Base-by-base conservation (phyloP, 108 stramenopile species). In the Fistulifera pelliculosa region DNA sequence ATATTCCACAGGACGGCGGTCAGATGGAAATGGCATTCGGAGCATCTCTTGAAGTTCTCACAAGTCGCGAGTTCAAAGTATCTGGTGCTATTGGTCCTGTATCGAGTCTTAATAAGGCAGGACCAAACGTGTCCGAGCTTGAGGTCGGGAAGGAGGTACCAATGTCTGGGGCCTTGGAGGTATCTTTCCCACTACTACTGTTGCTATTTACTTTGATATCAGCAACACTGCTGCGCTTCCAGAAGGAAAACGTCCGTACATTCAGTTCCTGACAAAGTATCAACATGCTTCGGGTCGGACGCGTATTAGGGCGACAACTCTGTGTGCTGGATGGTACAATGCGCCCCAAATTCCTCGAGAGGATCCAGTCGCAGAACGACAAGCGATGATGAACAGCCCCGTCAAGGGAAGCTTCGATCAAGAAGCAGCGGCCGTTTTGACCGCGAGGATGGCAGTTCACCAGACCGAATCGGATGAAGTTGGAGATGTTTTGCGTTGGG, bases 151-250 rank as follows among this genome's bases (percentile, higher is more conserved):
- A 93, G 60, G 97, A 12, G 97, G 97, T 52, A 99, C 99, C 0
- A 94, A 88, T 64, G 91, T 88, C 22, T 99, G 99, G 99, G 79
- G 87, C 62, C 56, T 99, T 49, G 96, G 98, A 39, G 98, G 98
- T 27, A 53, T 94, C 16, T 90, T 96, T 61, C 97, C 97, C 15
- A 56, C 74, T 15, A 95, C 96, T n/a, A 99, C 99, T 0, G 54
- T 99, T 17, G 98, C 96, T 45, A 56, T 99, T 35, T 99, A 98
- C 76, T 99, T 99, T 68, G 99, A 99, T 53, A 80, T 97, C 15
- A 87, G 86, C 25, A 92, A 90, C 60, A 88, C 79, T 52, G 59
- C 85, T 14, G 85, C 83, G 40, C 61, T 89, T 45, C 83, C 83
- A 31, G 89, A 93, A 58, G 79, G 74, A 23, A 93, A 87, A 58